Evolutionary conservation across 768 basidiomycete genomes (phyloP).

Genomic region (Lactarius quietus): DNA sequence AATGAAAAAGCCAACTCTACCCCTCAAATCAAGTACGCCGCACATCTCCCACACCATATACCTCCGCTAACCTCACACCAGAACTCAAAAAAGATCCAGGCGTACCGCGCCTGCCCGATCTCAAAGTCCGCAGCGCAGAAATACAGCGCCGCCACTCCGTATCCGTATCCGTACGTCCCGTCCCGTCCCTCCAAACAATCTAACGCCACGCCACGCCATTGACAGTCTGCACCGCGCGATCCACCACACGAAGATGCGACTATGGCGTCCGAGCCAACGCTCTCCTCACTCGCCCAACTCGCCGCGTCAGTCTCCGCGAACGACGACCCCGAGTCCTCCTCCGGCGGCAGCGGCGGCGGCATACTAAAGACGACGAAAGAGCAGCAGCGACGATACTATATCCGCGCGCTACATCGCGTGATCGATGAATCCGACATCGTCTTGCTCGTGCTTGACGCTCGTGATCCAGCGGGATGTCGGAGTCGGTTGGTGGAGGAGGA

Average conservation of each 20-base stretch:
- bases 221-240: constrained; percentile 10
- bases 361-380: constrained; percentile 70
- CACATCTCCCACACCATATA: not conserved
- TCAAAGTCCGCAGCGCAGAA: constrained; percentile 57
- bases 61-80: constrained; percentile 29
- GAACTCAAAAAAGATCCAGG: constrained; percentile 90
- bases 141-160: constrained; percentile 45
- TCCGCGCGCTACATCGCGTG: constrained; percentile 83
- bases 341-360: constrained; percentile 25
- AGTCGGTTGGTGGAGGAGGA: constrained; percentile 94
- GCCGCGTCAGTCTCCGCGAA: constrained; percentile 36
- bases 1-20: not conserved
- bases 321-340: constrained; percentile 35
- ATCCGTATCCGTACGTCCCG: constrained; percentile 5
- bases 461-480: constrained; percentile 92
- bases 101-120: constrained; percentile 73
- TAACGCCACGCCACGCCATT: too few species aligned
- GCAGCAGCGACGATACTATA: constrained; percentile 67
- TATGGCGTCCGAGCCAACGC: constrained; percentile 73
- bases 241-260: constrained; percentile 46
- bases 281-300: constrained; percentile 55
- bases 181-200: not conserved
- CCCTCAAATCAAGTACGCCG: not conserved
- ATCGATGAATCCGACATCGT: constrained; percentile 92
- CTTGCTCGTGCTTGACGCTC: constrained; percentile 85